phyloP scores from a whole-genome alignment of 768 basidiomycete species.

The Tephrocybe sp. region DNA sequence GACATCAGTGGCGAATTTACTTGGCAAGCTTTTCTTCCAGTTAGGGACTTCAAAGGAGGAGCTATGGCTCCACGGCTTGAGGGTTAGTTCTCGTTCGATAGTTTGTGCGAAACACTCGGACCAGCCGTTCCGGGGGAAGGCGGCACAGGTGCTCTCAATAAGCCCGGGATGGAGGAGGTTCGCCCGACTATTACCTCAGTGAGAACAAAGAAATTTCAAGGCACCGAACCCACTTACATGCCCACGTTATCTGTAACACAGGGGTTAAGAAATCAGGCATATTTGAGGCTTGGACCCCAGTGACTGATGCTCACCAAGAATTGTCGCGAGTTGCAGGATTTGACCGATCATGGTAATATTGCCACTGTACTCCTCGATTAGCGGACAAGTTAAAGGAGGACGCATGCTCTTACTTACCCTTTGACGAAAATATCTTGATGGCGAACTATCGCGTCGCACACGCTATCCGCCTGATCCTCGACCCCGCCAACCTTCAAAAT shows the following conservation, averaged over 20 bases:
- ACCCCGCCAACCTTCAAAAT: slow-evolving; percentile 39
- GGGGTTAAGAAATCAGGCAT: slow-evolving; percentile 3
- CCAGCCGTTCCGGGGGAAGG: slow-evolving; percentile 45
- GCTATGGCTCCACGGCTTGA: slow-evolving; percentile 52
- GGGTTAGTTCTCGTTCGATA: slow-evolving; percentile 40
- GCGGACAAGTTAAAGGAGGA: neutral
- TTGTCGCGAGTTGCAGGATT: slow-evolving; percentile 46
- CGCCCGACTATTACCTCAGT: slow-evolving; percentile 30
- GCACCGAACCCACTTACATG: slow-evolving; percentile 26
- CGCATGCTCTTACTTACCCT: slow-evolving; percentile 27
- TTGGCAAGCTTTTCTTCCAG: slow-evolving; percentile 40
- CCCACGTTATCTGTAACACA: slow-evolving; percentile 39
- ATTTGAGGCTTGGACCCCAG: neutral
- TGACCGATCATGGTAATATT: slow-evolving; percentile 51
- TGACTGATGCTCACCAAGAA: slow-evolving; percentile 32
- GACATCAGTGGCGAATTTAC: slow-evolving; percentile 47
- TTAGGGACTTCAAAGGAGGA: slow-evolving; percentile 42
- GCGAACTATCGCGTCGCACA: slow-evolving; percentile 48
- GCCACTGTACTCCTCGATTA: slow-evolving; percentile 26
- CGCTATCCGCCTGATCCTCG: slow-evolving; percentile 49
- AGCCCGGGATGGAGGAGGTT: slow-evolving; percentile 39
- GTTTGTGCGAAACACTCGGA: slow-evolving; percentile 38
- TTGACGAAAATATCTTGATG: slow-evolving; percentile 47
- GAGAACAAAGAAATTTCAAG: neutral
- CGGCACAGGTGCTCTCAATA: slow-evolving; percentile 36